phyloP scores from a whole-genome alignment of 2,329 filamentous ascomycete genomes.

The Daldinia sp. region DNA sequence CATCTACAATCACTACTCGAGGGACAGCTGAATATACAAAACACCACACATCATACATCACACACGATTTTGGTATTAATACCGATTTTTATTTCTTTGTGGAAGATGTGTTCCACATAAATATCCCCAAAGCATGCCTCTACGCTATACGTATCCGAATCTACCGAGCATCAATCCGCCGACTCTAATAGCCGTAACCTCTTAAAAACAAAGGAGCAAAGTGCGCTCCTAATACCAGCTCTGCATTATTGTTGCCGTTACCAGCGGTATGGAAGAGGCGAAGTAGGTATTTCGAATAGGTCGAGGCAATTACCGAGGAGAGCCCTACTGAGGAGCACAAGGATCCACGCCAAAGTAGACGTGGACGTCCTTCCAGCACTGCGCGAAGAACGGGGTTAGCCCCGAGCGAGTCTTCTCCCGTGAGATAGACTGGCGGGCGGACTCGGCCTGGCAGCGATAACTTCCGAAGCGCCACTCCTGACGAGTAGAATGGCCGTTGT shows the following conservation, averaged over 20 bases:
- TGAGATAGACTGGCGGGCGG: conserved; percentile 47
- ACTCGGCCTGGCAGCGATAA: conserved; percentile 63
- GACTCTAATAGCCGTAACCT: neutral
- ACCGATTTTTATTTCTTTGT: neutral
- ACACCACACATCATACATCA: neutral
- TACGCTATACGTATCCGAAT: neutral
- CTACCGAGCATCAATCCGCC: no score
- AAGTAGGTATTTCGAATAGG: no score
- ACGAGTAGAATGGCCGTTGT: conserved; percentile 37
- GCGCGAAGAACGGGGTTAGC: neutral
- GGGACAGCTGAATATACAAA: neutral
- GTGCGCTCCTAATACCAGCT: neutral
- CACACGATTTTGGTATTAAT: neutral
- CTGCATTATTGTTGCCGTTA: neutral
- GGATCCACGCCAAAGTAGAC: conserved; percentile 36
- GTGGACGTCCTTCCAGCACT: conserved; percentile 22
- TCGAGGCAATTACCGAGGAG: neutral
- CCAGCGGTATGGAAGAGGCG: neutral
- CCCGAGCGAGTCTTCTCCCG: conserved; percentile 19
- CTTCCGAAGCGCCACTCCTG: conserved; percentile 64
- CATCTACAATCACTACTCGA: neutral
- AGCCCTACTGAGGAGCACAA: conserved; percentile 46
- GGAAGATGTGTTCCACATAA: neutral
- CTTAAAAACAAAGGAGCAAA: no score
- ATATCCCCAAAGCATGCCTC: neutral